Conservation (phyloP, 176 grass and related monocot genomes). For the Oryza glumipatula region DNA sequence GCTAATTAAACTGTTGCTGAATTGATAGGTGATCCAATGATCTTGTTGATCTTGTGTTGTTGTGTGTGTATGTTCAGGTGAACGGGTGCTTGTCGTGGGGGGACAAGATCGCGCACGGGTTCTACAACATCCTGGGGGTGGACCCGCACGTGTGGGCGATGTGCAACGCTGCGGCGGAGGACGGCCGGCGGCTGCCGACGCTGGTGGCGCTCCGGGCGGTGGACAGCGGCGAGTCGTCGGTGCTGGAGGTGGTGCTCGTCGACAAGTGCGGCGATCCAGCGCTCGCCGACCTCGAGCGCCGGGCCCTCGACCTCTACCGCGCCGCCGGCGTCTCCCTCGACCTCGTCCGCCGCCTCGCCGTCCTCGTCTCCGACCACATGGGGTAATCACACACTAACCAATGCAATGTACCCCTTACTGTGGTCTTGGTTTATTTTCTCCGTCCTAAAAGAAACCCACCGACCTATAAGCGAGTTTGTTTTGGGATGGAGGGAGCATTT, state of each 20-base stretch:
- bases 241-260: conserved; percentile 80
- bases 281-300: conserved; percentile 68
- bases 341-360: conserved; percentile 66
- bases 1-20: neutral
- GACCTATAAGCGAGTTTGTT: too few species aligned
- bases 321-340: conserved; percentile 58
- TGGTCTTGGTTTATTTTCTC: neutral
- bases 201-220: conserved; percentile 67
- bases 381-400: conserved; percentile 44
- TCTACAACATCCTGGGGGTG: conserved; percentile 94
- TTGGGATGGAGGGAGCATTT: neutral
- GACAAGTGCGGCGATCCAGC: conserved; percentile 60
- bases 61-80: conserved; percentile 47
- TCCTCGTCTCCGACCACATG: conserved; percentile 86
- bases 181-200: conserved; percentile 69
- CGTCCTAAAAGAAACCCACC: too few species aligned
- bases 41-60: neutral
- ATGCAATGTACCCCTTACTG: neutral
- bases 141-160: conserved; percentile 89
- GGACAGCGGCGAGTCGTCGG: conserved; percentile 62
- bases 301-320: conserved; percentile 55
- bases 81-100: conserved; percentile 82
- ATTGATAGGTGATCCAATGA: neutral
- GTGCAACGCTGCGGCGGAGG: conserved; percentile 75
- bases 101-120: conserved; percentile 77